Percentiles rank a stretch among this genome's conserved stretches.
Conservation (phyloP, 2,329 filamentous ascomycete genomes). For the Colletotrichum sublineola region DNA sequence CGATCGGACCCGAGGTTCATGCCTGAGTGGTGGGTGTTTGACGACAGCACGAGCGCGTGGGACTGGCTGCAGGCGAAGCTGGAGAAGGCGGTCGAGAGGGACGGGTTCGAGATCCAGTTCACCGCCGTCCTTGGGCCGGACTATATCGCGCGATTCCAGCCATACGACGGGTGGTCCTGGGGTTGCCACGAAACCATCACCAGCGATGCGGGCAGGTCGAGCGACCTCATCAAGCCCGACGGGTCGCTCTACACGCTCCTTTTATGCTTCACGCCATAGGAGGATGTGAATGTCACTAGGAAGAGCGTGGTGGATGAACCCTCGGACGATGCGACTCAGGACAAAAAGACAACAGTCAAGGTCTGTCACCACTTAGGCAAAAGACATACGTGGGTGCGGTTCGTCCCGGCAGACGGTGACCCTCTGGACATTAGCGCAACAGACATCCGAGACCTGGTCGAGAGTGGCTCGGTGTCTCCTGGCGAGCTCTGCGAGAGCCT, state of each 20-base stretch:
- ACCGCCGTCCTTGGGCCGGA: neutral
- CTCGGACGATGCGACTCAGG: neutral
- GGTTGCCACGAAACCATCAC: neutral
- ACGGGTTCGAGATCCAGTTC: conserved; percentile 3
- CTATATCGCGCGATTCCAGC: neutral
- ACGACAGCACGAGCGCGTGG: neutral
- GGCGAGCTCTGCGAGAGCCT: neutral
- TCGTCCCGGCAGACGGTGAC: neutral
- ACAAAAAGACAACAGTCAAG: neutral
- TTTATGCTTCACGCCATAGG: neutral
- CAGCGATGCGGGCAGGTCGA: neutral
- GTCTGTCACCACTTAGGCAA: neutral
- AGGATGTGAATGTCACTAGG: neutral
- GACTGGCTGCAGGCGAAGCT: neutral
- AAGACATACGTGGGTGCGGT: neutral
- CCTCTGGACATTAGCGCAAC: neutral
- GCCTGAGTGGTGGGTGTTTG: neutral
- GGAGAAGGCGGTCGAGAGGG: neutral
- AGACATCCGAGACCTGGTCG: neutral
- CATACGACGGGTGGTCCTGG: neutral
- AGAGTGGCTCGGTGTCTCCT: neutral
- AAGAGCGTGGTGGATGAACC: neutral
- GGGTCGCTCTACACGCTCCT: neutral
- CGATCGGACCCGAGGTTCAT: neutral
- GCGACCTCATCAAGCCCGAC: neutral